Percentiles rank a stretch among this genome's conserved stretches.
Evolutionary conservation across 106 monocot species (phyloP).

Genomic region (Iris macrosiphon): DNA sequence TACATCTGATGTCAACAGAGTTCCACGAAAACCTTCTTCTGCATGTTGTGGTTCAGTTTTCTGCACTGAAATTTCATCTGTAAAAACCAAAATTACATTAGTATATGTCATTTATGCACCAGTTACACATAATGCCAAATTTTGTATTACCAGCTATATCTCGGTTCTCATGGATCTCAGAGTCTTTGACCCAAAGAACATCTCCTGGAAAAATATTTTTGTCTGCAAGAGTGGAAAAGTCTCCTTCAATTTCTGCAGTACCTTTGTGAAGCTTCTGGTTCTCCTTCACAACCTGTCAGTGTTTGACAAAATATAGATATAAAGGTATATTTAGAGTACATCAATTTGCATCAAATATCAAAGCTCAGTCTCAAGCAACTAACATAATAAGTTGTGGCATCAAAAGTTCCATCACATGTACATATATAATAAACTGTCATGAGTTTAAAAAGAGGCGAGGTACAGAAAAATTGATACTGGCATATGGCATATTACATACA

Average conservation of each 20-base stretch:
- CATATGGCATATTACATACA: too few relatives aligned
- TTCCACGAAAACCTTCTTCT: slow-evolving; percentile 98
- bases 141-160: slow-evolving; percentile 76
- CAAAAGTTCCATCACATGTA: too few relatives aligned
- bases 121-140: too few relatives aligned
- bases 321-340: neutral
- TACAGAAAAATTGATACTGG: too few relatives aligned
- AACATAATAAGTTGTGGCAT: too few relatives aligned
- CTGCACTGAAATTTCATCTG: slow-evolving; percentile 81
- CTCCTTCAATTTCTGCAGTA: slow-evolving; percentile 70
- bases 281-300: slow-evolving; percentile 83
- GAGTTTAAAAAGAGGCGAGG: too few relatives aligned
- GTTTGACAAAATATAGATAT: neutral
- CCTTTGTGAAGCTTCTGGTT: slow-evolving; percentile 97
- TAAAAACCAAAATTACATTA: slow-evolving; percentile 1
- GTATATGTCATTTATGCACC: too few relatives aligned
- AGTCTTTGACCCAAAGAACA: slow-evolving; percentile 81
- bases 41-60: slow-evolving; percentile 34
- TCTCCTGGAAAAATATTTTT: slow-evolving; percentile 96
- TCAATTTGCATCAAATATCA: neutral
- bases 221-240: slow-evolving; percentile 88
- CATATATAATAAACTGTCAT: too few relatives aligned
- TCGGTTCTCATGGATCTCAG: slow-evolving; percentile 86
- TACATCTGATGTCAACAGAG: slow-evolving; percentile 61
- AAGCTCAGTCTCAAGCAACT: neutral